Evolutionary conservation across 106 monocot genomes (phyloP), one percentile per base, ranked within the genome.

Genomic region (Apostasia shenzhenica): DNA sequence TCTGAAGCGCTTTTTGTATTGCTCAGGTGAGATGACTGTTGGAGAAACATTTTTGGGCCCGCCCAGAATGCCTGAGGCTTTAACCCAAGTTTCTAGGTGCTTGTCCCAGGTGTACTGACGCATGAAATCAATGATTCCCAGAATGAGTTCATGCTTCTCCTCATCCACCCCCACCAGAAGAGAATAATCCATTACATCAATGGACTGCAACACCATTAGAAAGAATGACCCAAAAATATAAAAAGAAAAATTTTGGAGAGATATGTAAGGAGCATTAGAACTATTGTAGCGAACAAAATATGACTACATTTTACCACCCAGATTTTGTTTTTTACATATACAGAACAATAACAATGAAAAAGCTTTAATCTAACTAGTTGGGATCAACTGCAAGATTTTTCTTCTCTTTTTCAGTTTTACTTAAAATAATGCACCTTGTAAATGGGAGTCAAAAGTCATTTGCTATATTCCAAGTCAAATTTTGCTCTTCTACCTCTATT

Each of bases 71-170:
- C 91, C 91, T 38, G 94, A 70, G 54, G 91, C 72, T 75, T 94
- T 94, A 2, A 88, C 94, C 91, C 90, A 90, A 59, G 91, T 88
- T 77, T 94, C 94, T 13, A 94, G 71, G 72, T 91, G 91, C 67
- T 94, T 91, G 79, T 94, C 94, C 90, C 94, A 94, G 61, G 90
- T 90, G 57, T 94, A 94, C 63, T 94, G 84, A 44, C 85, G 80
- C 94, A 94, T 84, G 61, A 91, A 94, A 81, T 94, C 94, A 55
- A 94, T 94, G 57, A 94, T 91, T 37, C 94, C 94, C 44, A 94
- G 57, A 50, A 91, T 81, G 14, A 94, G 73, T 72, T 94, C 91
- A 55, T 88, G 85, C 37, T 77, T 85, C 59, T 88, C 79, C 45
- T 81, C 94, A 26, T 94, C 91, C 0, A 91, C 83, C 9, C 91